Base-by-base conservation (phyloP, 495 filamentous ascomycete species). In the Tuber indicum region DNA sequence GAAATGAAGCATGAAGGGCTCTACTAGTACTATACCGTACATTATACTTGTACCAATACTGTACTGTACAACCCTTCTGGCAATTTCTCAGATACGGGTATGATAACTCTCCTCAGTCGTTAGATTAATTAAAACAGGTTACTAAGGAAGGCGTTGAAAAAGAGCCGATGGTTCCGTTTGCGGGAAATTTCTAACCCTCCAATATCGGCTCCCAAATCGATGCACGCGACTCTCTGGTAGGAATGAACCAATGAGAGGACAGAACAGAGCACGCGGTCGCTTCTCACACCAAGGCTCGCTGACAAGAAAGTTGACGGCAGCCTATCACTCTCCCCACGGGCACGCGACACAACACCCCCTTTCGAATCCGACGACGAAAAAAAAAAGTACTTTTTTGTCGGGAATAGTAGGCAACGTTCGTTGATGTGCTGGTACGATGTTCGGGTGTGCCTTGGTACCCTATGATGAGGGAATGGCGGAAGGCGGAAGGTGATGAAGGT, bases 241-340 rank as follows among this genome's bases (percentile, higher is more conserved):
- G 73, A 74, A 52, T 42, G 71, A 70, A 77, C 80, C 80, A 81
- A 81, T 81, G 73, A 78, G 69, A 78, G 49, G 36, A 2, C 72
- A 70, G 78, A 71, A 36, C 71, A 49, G 80, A 81, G 80, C 79
- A 76, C 80, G 80, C 77, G 79, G 79, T 78, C 80, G 45, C 73
- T 74, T 72, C 58, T 62, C 77, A 58, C 47, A 62, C 73, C 76
- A 58, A 75, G 46, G 70, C 47, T 58, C 75, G 70, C 41, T 69
- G 49, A 74, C 39, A 44, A 52, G 76, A 73, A 41, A 77, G 75
- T 77, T 52, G 72, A 75, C 72, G 75, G 46, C 70, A 81, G 72
- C 80, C 80, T 81, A 81, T 81, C 80, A 81, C 73, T 74, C 75
- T 81, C 80, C 80, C 80, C 80, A 81, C 79, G 79, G 75, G 79